phyloP scores from a whole-genome alignment of 441 rosid genomes.

The Bocquillonia castaneifolia region DNA sequence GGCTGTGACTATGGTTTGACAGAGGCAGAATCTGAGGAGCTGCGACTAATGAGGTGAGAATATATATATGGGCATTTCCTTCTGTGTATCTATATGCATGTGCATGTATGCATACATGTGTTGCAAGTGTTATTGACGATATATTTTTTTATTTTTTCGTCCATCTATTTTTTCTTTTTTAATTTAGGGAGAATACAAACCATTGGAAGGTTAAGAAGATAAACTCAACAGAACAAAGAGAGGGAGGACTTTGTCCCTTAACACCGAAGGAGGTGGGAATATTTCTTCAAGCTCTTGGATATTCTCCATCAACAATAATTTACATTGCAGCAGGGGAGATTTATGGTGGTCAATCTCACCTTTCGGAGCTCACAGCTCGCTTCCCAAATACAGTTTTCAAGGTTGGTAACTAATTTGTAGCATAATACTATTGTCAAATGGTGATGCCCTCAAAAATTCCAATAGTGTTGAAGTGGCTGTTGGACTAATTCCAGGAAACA shows the following conservation, averaged over 20 bases:
- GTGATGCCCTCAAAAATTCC: slow-evolving; percentile 15
- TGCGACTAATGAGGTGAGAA: slow-evolving; percentile 69
- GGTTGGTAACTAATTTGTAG: slow-evolving; percentile 39
- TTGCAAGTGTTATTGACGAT: background rate
- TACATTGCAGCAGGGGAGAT: slow-evolving; percentile 88
- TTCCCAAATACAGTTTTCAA: slow-evolving; percentile 79
- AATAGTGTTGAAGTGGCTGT: slow-evolving; percentile 6
- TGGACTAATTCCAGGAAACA: slow-evolving; percentile 49
- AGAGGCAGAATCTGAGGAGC: slow-evolving; percentile 72
- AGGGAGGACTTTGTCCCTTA: slow-evolving; percentile 79
- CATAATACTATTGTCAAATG: background rate
- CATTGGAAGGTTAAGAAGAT: slow-evolving; percentile 93
- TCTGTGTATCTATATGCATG: background rate
- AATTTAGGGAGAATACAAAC: slow-evolving; percentile 61
- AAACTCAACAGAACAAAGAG: slow-evolving; percentile 81
- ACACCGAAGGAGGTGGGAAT: slow-evolving; percentile 89
- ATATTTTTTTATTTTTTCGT: background rate
- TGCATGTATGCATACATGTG: background rate
- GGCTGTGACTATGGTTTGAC: slow-evolving; percentile 87
- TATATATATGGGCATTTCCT: slow-evolving; percentile 11
- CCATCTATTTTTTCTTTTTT: background rate
- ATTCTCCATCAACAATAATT: slow-evolving; percentile 57
- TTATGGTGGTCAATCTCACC: slow-evolving; percentile 66
- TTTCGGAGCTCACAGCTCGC: slow-evolving; percentile 54
- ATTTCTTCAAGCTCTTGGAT: slow-evolving; percentile 80